Conservation (phyloP, 2,329 filamentous ascomycete species). For the Fusarium xylarioides region DNA sequence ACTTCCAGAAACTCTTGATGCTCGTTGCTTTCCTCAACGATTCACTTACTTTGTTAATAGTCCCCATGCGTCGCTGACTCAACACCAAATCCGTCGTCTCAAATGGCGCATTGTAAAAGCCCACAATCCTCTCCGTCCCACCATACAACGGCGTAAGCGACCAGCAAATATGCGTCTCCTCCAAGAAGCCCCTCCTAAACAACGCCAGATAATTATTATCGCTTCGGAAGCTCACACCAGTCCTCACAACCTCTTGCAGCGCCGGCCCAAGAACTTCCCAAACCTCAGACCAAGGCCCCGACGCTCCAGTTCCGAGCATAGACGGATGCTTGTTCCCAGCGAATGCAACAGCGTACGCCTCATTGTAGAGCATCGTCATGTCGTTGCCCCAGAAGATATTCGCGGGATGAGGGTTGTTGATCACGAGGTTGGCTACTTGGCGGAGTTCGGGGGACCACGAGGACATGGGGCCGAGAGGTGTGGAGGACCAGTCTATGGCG, state of each 20-base stretch:
- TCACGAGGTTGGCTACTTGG: slow-evolving; percentile 51
- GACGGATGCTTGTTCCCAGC: slow-evolving; percentile 70
- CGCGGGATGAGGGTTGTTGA: slow-evolving; percentile 54
- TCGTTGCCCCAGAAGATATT: slow-evolving; percentile 71
- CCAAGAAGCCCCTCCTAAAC: slow-evolving; percentile 47
- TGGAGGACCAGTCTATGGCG: slow-evolving; percentile 53
- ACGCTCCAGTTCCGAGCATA: slow-evolving; percentile 67
- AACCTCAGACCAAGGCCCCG: slow-evolving; percentile 64
- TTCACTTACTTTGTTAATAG: slow-evolving; percentile 47
- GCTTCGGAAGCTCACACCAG: slow-evolving; percentile 46
- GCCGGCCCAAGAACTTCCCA: slow-evolving; percentile 47
- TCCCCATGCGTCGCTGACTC: slow-evolving; percentile 46
- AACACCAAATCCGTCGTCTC: slow-evolving; percentile 50
- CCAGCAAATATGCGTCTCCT: slow-evolving; percentile 53
- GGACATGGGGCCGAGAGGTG: slow-evolving; percentile 54
- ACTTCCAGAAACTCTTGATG: slow-evolving; percentile 48
- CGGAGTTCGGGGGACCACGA: slow-evolving; percentile 57
- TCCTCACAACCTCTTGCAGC: slow-evolving; percentile 50
- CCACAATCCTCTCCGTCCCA: slow-evolving; percentile 47
- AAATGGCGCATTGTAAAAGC: slow-evolving; percentile 53
- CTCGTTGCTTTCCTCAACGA: slow-evolving; percentile 44
- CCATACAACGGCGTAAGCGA: slow-evolving; percentile 51
- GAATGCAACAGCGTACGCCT: slow-evolving; percentile 63
- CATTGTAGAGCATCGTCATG: slow-evolving; percentile 70
- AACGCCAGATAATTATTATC: slow-evolving; percentile 48